Percentiles rank a stretch among this genome's conserved stretches.
These are phyloP conservation scores for Corniculantispora saksenae DNA, from an alignment of 2,329 filamentous ascomycete species.

Conservation along the genomic window DNA sequence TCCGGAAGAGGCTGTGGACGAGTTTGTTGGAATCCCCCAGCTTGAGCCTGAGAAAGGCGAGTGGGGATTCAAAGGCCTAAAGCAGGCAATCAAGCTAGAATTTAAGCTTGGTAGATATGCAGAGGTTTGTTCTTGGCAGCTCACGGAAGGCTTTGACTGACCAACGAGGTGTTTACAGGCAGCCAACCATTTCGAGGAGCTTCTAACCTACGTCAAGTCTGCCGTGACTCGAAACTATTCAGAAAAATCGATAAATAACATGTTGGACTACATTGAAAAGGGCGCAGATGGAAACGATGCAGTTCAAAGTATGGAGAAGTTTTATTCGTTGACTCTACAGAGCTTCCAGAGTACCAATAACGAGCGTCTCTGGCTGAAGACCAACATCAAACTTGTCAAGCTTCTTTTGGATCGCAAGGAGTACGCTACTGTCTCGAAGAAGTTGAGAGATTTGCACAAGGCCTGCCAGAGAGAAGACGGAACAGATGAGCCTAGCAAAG, in stretches of 20 bases:
- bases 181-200: slow-evolving; percentile 87
- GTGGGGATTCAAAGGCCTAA: slow-evolving; percentile 97
- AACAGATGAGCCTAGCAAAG: slow-evolving; percentile 88
- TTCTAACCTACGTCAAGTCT: slow-evolving; percentile 95
- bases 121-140: slow-evolving; percentile 53
- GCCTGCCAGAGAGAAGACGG: slow-evolving; percentile 88
- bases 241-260: slow-evolving; percentile 99
- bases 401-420: slow-evolving; percentile 90
- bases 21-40: slow-evolving; percentile 85
- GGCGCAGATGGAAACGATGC: slow-evolving; percentile 69
- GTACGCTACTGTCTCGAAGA: slow-evolving; percentile 76
- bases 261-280: slow-evolving; percentile 97
- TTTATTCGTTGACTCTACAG: slow-evolving; percentile 89
- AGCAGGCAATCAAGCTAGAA: slow-evolving; percentile 97
- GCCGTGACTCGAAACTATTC: slow-evolving; percentile 98
- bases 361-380: slow-evolving; percentile 95
- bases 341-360: slow-evolving; percentile 98
- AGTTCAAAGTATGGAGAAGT: slow-evolving; percentile 83
- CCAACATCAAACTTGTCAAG: slow-evolving; percentile 93
- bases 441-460: slow-evolving; percentile 84
- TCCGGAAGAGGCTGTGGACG: slow-evolving; percentile 83
- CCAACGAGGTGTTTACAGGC: slow-evolving; percentile 55
- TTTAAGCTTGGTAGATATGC: slow-evolving; percentile 89
- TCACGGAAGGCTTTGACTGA: neutral
- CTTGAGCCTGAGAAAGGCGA: slow-evolving; percentile 91